phyloP scores from a whole-genome alignment of 345 rosid genomes.

The Pistacia vera region DNA sequence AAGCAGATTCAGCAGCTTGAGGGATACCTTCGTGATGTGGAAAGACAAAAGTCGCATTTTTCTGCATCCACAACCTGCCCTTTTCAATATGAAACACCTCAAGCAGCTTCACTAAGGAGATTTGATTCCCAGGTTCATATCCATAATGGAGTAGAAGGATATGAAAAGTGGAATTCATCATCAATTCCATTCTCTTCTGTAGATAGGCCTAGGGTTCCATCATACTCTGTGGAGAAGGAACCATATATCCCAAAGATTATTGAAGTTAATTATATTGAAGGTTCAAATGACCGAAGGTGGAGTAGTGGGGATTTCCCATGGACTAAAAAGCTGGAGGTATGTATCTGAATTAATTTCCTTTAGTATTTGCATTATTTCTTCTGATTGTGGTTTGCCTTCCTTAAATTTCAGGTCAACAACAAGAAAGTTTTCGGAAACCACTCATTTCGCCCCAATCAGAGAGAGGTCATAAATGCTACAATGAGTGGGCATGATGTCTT shows the following conservation, averaged over 20 bases:
- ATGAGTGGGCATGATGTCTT: slow-evolving; percentile 98
- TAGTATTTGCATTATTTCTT: slow-evolving; percentile 12
- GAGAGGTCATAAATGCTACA: slow-evolving; percentile 93
- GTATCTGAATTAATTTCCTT: slow-evolving; percentile 17
- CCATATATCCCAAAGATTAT: slow-evolving; percentile 64
- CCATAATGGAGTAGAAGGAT: slow-evolving; percentile 44
- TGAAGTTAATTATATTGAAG: slow-evolving; percentile 88
- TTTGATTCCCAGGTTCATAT: slow-evolving; percentile 46
- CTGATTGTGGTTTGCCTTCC: slow-evolving; percentile 42
- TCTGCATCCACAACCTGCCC: slow-evolving; percentile 54
- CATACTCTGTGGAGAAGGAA: slow-evolving; percentile 68
- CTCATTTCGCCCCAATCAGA: slow-evolving; percentile 96
- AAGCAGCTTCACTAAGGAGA: slow-evolving; percentile 39
- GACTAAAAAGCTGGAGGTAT: slow-evolving; percentile 85
- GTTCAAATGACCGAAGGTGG: slow-evolving; percentile 89
- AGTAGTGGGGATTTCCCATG: slow-evolving; percentile 74
- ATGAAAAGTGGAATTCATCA: slow-evolving; percentile 58
- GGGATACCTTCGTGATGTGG: slow-evolving; percentile 52
- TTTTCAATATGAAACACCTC: slow-evolving; percentile 72
- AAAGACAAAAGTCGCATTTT: slow-evolving; percentile 64
- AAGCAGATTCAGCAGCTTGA: slow-evolving; percentile 86
- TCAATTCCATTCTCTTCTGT: slow-evolving; percentile 62
- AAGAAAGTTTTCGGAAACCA: slow-evolving; percentile 97
- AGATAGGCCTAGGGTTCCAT: slow-evolving; percentile 55
- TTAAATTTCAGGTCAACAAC: slow-evolving; percentile 62